Percentiles rank a stretch among this genome's conserved stretches.
Conservation (phyloP, 495 filamentous ascomycete genomes). For the Aspergillus indologenus region DNA sequence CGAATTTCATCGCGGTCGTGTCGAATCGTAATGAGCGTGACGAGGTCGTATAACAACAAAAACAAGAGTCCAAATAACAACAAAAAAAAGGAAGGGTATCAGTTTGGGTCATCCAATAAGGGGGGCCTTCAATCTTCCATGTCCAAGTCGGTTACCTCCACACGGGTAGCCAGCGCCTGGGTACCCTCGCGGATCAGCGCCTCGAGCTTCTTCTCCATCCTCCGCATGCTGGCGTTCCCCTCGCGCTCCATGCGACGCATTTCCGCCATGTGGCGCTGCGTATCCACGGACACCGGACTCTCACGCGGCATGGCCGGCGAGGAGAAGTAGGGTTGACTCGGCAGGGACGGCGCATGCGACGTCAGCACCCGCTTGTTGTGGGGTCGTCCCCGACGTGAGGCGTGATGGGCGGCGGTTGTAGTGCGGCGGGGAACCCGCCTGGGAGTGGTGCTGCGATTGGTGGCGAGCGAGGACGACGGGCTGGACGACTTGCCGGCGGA, state of each 20-base stretch:
- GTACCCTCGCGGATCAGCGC: slow-evolving; percentile 86
- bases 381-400: slow-evolving; percentile 23
- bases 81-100: slow-evolving; percentile 9
- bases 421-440: slow-evolving; percentile 24
- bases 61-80: background rate
- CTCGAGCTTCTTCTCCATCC: slow-evolving; percentile 72
- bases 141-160: slow-evolving; percentile 63
- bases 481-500: slow-evolving; percentile 29
- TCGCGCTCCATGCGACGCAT: slow-evolving; percentile 70
- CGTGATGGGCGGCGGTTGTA: slow-evolving; percentile 12
- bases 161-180: slow-evolving; percentile 77
- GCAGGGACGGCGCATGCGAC: slow-evolving; percentile 33
- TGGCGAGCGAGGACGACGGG: slow-evolving; percentile 13
- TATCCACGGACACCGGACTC: slow-evolving; percentile 56
- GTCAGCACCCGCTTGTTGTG: slow-evolving; percentile 29
- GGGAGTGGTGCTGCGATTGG: slow-evolving; percentile 16
- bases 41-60: too few species aligned
- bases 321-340: slow-evolving; percentile 34
- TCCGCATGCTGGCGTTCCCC: slow-evolving; percentile 70
- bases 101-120: slow-evolving; percentile 1
- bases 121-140: slow-evolving; percentile 41
- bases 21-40: background rate
- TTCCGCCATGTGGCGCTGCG: slow-evolving; percentile 62
- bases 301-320: slow-evolving; percentile 37
- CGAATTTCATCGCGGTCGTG: background rate